A percentile compares a stretch with the other conserved stretches of the same genome.
phyloP scores from a whole-genome alignment of 345 rosid species.

The Erucastrum elatum region DNA sequence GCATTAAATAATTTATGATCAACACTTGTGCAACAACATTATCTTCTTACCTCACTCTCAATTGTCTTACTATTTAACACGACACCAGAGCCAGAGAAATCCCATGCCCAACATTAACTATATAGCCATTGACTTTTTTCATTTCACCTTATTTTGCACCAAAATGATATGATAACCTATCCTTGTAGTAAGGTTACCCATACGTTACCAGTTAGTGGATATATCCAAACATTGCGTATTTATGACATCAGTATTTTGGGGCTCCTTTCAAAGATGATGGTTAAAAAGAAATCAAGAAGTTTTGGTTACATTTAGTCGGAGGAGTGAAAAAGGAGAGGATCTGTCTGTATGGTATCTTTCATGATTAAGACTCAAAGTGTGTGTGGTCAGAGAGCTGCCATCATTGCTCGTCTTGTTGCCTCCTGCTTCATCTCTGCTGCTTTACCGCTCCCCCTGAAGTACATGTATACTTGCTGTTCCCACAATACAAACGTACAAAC shows the following conservation, averaged over 20 bases:
- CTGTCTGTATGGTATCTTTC: slow-evolving; percentile 18
- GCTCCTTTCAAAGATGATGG: neutral
- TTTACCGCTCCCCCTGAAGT: slow-evolving; percentile 89
- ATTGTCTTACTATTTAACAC: slow-evolving; percentile 26
- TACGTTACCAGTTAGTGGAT: neutral
- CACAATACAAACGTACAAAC: neutral
- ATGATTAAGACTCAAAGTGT: neutral
- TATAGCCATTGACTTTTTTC: slow-evolving; percentile 17
- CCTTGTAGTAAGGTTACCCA: neutral
- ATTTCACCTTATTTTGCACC: neutral
- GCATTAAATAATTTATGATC: slow-evolving; percentile 11
- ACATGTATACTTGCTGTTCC: slow-evolving; percentile 94
- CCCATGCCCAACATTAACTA: slow-evolving; percentile 31
- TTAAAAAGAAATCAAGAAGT: neutral
- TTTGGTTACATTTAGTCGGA: slow-evolving; percentile 7
- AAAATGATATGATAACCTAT: neutral
- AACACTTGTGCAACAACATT: slow-evolving; percentile 25
- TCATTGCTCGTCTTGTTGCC: slow-evolving; percentile 67
- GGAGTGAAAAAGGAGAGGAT: neutral
- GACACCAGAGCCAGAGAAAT: slow-evolving; percentile 4
- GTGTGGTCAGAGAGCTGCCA: slow-evolving; percentile 62
- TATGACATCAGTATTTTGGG: neutral
- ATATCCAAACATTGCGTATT: neutral
- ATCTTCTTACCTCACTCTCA: slow-evolving; percentile 14
- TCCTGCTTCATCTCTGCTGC: slow-evolving; percentile 87